A percentile compares a stretch with the other conserved stretches of the same genome.
These are phyloP conservation scores for Penicillium samsonianum DNA, from an alignment of 495 filamentous ascomycete genomes.

Conservation along the genomic window DNA sequence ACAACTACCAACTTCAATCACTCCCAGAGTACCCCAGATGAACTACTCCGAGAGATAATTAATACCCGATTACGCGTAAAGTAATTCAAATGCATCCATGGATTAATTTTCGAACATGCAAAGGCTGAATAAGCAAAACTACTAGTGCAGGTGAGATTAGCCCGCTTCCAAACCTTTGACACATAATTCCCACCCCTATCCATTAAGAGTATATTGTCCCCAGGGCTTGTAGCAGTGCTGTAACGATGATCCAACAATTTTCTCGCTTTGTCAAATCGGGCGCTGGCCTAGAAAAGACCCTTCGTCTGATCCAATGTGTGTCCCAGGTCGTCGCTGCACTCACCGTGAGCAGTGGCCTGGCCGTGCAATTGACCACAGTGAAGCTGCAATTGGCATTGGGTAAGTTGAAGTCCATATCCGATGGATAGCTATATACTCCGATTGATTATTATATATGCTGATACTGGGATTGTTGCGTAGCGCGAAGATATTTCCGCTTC, in stretches of 20 bases:
- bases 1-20: not conserved
- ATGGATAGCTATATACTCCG: not conserved
- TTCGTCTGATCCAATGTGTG: slow-evolving; percentile 60
- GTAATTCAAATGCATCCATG: not conserved
- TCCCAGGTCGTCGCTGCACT: slow-evolving; percentile 50
- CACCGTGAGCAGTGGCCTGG: slow-evolving; percentile 27
- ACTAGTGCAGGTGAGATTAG: not conserved
- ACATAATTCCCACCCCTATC: slow-evolving; percentile 7
- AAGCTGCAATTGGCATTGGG: slow-evolving; percentile 40
- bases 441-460: not conserved
- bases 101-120: not conserved
- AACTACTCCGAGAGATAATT: too few species aligned
- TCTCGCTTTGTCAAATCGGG: slow-evolving; percentile 38
- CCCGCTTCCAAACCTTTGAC: slow-evolving; percentile 11
- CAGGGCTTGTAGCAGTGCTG: not conserved
- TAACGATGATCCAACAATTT: slow-evolving; percentile 31
- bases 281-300: slow-evolving; percentile 60
- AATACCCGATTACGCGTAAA: not conserved
- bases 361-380: slow-evolving; percentile 29
- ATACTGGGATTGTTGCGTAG: slow-evolving; percentile 16
- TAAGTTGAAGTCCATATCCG: slow-evolving; percentile 16
- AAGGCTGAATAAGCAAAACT: slow-evolving; percentile 23
- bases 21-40: not conserved
- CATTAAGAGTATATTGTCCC: not conserved
- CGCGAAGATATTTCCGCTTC: slow-evolving; percentile 60